Evolutionary conservation across 495 filamentous ascomycete genomes (phyloP).

Genomic region (Penicilliopsis zonata): DNA sequence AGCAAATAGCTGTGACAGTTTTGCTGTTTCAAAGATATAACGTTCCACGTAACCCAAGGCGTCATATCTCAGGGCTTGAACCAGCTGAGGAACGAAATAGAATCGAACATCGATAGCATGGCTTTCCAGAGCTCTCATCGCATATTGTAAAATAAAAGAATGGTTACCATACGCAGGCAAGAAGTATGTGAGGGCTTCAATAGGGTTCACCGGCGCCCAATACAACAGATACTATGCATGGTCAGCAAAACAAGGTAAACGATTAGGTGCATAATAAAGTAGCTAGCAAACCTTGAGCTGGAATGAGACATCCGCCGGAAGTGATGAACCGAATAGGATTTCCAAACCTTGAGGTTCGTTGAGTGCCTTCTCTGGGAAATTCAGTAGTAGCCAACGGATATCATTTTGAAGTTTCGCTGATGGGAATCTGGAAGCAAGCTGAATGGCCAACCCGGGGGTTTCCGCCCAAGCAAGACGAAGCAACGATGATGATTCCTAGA

Average conservation of each 20-base stretch:
- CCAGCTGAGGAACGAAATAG: constrained; percentile 97
- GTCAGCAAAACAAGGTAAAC: constrained; percentile 20
- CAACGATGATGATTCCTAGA: constrained; percentile 34
- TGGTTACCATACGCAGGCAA: constrained; percentile 88
- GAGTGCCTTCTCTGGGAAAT: constrained; percentile 70
- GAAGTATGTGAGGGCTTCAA: constrained; percentile 87
- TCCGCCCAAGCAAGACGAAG: constrained; percentile 78
- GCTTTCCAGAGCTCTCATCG: constrained; percentile 86
- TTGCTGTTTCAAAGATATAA: constrained; percentile 91
- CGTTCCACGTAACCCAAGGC: constrained; percentile 87
- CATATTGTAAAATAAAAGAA: constrained; percentile 91
- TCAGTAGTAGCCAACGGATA: constrained; percentile 65
- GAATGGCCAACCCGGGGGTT: constrained; percentile 68
- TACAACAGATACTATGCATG: constrained; percentile 66
- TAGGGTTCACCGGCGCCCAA: constrained; percentile 89
- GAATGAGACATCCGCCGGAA: constrained; percentile 67
- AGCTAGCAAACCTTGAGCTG: constrained; percentile 61
- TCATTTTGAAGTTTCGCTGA: constrained; percentile 60
- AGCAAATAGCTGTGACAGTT: constrained; percentile 90
- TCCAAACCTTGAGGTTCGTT: constrained; percentile 69
- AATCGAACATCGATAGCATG: constrained; percentile 94
- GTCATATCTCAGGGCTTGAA: constrained; percentile 94
- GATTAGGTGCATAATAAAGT: neutral
- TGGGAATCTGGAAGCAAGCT: constrained; percentile 67
- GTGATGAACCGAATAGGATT: constrained; percentile 59